These are phyloP conservation scores for Zoysia pacifica DNA, from an alignment of 176 grass and related monocot genomes.

Conservation along the genomic window DNA sequence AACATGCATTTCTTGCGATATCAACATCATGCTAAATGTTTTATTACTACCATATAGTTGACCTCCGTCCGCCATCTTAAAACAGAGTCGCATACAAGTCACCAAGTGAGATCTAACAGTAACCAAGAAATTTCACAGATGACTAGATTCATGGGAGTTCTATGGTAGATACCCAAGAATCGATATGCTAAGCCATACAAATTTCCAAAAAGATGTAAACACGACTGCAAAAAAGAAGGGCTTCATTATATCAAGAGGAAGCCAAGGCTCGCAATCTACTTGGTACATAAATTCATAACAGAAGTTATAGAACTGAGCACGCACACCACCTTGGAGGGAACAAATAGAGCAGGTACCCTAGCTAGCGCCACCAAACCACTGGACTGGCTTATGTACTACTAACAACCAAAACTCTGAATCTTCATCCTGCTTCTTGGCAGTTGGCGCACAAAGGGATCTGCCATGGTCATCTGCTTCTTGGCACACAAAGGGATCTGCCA, in stretches of 20 bases:
- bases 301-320: neutral
- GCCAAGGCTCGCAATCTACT: neutral
- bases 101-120: too few relatives aligned
- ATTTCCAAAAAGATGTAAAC: neutral
- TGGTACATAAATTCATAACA: neutral
- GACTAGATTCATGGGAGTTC: neutral
- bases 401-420: slow-evolving; percentile 50
- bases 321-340: neutral
- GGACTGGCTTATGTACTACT: slow-evolving; percentile 41
- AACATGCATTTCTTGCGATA: too few relatives aligned
- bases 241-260: neutral
- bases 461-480: slow-evolving; percentile 12
- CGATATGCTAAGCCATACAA: neutral
- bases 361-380: slow-evolving; percentile 15
- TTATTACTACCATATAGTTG: neutral
- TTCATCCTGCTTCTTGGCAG: slow-evolving; percentile 19
- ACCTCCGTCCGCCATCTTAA: too few relatives aligned
- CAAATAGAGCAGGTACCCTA: neutral
- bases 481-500: slow-evolving; percentile 20
- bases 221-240: neutral
- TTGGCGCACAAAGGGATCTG: slow-evolving; percentile 2
- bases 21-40: too few relatives aligned
- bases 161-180: neutral
- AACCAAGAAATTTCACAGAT: neutral
- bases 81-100: too few relatives aligned